These are phyloP conservation scores for Coniochaeta prunicola DNA, from an alignment of 2,329 filamentous ascomycete species.

Conservation along the genomic window DNA sequence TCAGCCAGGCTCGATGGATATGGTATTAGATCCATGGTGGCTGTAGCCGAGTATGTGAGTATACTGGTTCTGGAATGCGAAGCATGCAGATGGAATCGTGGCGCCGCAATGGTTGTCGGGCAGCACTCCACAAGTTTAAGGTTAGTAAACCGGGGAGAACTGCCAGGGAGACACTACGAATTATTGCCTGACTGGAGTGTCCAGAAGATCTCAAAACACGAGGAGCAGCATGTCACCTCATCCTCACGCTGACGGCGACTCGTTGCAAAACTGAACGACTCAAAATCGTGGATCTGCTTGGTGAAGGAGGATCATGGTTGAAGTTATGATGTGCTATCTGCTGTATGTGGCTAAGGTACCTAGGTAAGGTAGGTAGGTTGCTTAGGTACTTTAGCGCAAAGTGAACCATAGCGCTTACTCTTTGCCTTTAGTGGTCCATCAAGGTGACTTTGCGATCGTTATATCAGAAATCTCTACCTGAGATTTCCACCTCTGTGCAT, in stretches of 20 bases:
- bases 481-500: too few species aligned
- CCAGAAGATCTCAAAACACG: background rate
- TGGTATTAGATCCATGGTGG: conserved; percentile 20
- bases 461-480: too few species aligned
- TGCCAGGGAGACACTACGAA: background rate
- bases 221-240: background rate
- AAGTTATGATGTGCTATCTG: too few species aligned
- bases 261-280: background rate
- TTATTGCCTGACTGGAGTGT: background rate
- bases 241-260: background rate
- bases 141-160: background rate
- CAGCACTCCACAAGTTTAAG: background rate
- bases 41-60: background rate
- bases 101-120: background rate
- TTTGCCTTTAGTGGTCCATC: too few species aligned
- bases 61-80: background rate
- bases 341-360: too few species aligned
- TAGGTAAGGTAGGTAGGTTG: too few species aligned
- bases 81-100: background rate
- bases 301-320: background rate
- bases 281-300: too few species aligned
- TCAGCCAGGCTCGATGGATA: conserved; percentile 24
- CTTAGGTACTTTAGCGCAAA: too few species aligned
- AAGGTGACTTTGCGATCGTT: too few species aligned
- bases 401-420: too few species aligned